Evolutionary conservation across 306 rosid species (phyloP).

Genomic region (Inga oerstediana): DNA sequence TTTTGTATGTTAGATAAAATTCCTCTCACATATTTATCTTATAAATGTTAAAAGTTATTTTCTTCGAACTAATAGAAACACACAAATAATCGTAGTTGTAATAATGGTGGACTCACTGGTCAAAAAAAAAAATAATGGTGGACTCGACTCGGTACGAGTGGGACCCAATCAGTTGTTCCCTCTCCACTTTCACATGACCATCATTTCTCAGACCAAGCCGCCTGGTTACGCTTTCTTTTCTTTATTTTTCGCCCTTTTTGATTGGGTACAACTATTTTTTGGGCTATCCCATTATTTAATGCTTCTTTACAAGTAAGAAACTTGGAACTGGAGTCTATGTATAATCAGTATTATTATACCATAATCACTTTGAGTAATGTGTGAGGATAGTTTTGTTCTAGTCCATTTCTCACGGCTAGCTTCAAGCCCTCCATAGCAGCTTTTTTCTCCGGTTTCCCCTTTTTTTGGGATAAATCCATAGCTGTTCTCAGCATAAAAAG

Average conservation of each 20-base stretch:
- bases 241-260: not conserved
- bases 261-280: not conserved
- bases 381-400: not conserved
- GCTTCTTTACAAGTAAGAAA: constrained; percentile 31
- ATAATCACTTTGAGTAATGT: not conserved
- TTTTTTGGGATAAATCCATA: not conserved
- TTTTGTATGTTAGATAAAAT: no score
- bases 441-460: not conserved
- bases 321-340: not conserved
- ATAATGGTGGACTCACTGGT: constrained; percentile 13
- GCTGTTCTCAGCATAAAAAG: not conserved
- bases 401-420: not conserved
- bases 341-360: not conserved
- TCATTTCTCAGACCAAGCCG: constrained; percentile 35
- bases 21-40: no score
- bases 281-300: not conserved
- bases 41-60: no score
- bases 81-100: not conserved
- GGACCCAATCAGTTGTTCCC: constrained; percentile 35
- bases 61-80: no score
- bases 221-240: not conserved
- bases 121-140: no score
- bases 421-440: not conserved
- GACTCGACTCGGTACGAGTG: not conserved
- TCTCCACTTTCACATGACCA: constrained; percentile 38